These are phyloP conservation scores for Pythium aphanidermatum DNA, from an alignment of 352 stramenopile genomes.

Conservation along the genomic window DNA sequence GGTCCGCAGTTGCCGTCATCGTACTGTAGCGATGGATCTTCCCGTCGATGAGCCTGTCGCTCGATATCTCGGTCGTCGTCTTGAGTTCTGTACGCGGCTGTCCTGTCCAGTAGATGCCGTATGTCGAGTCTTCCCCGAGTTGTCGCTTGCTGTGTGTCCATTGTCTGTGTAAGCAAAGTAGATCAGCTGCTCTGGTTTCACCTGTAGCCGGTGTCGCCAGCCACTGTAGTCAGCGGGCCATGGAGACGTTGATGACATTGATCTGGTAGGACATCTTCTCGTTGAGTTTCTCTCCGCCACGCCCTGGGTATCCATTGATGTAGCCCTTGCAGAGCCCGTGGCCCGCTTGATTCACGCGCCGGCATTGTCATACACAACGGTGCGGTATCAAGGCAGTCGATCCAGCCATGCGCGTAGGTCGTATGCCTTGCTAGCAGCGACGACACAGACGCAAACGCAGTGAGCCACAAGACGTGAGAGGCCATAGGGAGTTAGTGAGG, in stretches of 20 bases:
- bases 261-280: slow-evolving; percentile 46
- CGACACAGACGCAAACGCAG: slow-evolving; percentile 3
- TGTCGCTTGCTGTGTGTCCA: slow-evolving; percentile 58
- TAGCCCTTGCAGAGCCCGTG: slow-evolving; percentile 44
- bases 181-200: slow-evolving; percentile 35
- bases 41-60: slow-evolving; percentile 53
- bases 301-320: slow-evolving; percentile 58
- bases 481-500: neutral
- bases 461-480: neutral
- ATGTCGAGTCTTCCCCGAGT: slow-evolving; percentile 44
- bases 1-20: slow-evolving; percentile 62
- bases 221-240: slow-evolving; percentile 26
- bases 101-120: slow-evolving; percentile 61
- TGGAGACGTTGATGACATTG: slow-evolving; percentile 37
- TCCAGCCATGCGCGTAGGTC: slow-evolving; percentile 45
- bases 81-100: slow-evolving; percentile 27
- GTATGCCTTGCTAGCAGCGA: slow-evolving; percentile 2
- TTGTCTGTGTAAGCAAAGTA: slow-evolving; percentile 65
- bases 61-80: slow-evolving; percentile 41
- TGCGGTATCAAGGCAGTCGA: slow-evolving; percentile 67
- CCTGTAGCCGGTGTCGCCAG: slow-evolving; percentile 35
- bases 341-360: slow-evolving; percentile 51
- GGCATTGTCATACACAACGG: slow-evolving; percentile 49
- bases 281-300: slow-evolving; percentile 34
- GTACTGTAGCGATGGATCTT: slow-evolving; percentile 59